Base-by-base conservation (phyloP, 352 stramenopile genomes). In the Phytophthora aleatoria region DNA sequence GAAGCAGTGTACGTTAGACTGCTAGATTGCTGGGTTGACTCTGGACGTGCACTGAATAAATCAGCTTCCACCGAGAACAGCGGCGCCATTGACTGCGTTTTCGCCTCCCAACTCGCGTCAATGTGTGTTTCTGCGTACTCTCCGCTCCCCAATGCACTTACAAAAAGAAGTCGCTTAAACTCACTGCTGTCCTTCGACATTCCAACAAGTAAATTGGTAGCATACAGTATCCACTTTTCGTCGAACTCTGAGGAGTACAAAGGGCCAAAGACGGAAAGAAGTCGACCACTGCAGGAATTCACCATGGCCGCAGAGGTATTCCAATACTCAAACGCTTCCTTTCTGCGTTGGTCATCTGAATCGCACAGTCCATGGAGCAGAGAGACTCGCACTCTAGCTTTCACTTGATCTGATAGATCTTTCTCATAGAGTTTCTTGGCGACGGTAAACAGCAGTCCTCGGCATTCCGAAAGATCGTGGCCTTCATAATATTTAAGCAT, bases 11-110 rank as follows among this genome's bases (percentile, higher is more conserved):
- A 27, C 7, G 27, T 30, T 16, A 33, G 11, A n/a, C 35, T 27
- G 35, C 16, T 60, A 39, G 24, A 53, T 48, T 59, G 52, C 36
- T 61, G 33, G 7, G 24, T 53, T 24, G 36, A 43, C 16, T 60
- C 35, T 41, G 15, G 31, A 50, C 20, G 49, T 44, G 54, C 47
- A 36, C 57, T 76, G n/a, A 94, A 79, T 16, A 57, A 56, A 44
- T 90, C 77, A 11, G 74, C 69, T 57, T 93, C 84, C 15, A 93
- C 74, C 0, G 83, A 95, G 56, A 95, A 95, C 42, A 95, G 58
- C 11, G 87, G 86, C 0, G 74, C 72, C 78, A 95, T 92, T 2
- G 74, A 89, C 42, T 85, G 79, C 24, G 71, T 78, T 50, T 87
- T 90, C 1, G 71, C 70, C 31, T 88, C 81, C 84, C 84, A 93